Evolutionary conservation across 73 alveolate genomes (phyloP), one percentile per base, ranked within the genome.

Genomic region (Breviolum minutum): DNA sequence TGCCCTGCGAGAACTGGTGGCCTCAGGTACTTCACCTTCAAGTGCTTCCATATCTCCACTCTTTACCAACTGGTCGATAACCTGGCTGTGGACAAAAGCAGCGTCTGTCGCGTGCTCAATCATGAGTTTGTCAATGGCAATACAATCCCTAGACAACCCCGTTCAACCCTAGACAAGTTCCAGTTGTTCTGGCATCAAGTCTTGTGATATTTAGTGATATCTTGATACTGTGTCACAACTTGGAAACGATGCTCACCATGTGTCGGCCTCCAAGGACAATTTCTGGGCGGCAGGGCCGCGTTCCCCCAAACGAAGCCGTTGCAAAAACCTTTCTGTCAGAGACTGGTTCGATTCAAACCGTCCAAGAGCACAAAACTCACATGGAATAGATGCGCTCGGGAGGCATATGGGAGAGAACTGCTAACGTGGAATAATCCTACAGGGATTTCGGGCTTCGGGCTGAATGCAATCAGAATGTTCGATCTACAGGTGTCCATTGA

Each of bases 281-380:
- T 94, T 94, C 93, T 94, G 99, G 20, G 93, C 93, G 30, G 83
- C 99, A 9, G 93, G 85, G 68, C 99, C 99, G 16, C 64, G 79
- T 13, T 81, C 89, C 60, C 99, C 99, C 17, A 30, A 74, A 20
- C 99, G 99, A 54, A 94, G 63, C 85, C 89, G 84, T n/a, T 40
- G 84, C 89, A 80, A 85, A 61, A 81, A 60, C 91, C 98, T 76
- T 40, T 40, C 54, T 40, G 54, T 40, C 54, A 40, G 54, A 40
- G 54, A 40, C 54, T 40, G 54, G 54, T 40, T 40, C 54, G 54
- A 40, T 40, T 40, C 54, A 3, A 40, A 40, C 54, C 54, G 54
- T 40, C 54, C 54, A 40, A 40, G 54, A 40, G 54, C 54, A 40
- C 54, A 40, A 40, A 40, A 40, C 0, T 40, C 54, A 40, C 54